Conservation (phyloP, 2,329 filamentous ascomycete genomes). For the Aureobasidium zeae region DNA sequence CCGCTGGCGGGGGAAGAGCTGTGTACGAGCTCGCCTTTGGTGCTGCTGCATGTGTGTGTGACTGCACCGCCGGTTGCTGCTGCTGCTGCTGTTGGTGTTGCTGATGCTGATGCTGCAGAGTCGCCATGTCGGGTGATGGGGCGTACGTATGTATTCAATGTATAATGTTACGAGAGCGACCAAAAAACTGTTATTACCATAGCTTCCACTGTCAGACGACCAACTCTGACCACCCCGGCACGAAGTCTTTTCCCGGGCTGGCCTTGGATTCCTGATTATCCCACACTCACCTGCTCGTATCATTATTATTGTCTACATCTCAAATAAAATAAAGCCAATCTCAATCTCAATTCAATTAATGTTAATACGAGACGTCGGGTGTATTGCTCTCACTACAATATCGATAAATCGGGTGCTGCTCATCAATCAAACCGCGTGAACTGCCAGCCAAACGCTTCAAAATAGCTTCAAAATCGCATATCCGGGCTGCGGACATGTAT, state of each 20-base stretch:
- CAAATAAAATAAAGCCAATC: too few relatives aligned
- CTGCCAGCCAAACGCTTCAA: too few relatives aligned
- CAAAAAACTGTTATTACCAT: constrained; percentile 10
- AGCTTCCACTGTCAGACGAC: constrained; percentile 11
- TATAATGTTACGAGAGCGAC: neutral
- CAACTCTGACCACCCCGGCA: neutral
- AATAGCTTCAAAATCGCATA: too few relatives aligned
- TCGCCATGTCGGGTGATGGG: constrained; percentile 10
- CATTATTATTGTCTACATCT: too few relatives aligned
- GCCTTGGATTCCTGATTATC: too few relatives aligned
- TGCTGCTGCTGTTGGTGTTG: neutral
- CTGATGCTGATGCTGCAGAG: neutral
- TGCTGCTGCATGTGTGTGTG: neutral
- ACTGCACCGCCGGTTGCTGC: constrained; percentile 1
- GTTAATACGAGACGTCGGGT: too few relatives aligned
- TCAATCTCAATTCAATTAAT: too few relatives aligned
- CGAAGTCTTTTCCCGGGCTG: too few relatives aligned
- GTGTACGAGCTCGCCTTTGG: constrained; percentile 16
- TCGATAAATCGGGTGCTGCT: constrained; percentile 13
- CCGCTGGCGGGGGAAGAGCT: constrained; percentile 26
- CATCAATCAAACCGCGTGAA: constrained; percentile 11
- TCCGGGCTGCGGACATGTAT: neutral
- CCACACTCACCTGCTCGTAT: too few relatives aligned
- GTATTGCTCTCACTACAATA: too few relatives aligned
- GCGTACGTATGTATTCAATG: too few relatives aligned